phyloP scores from a whole-genome alignment of 257 asterid species.

The Plantago elongata region DNA sequence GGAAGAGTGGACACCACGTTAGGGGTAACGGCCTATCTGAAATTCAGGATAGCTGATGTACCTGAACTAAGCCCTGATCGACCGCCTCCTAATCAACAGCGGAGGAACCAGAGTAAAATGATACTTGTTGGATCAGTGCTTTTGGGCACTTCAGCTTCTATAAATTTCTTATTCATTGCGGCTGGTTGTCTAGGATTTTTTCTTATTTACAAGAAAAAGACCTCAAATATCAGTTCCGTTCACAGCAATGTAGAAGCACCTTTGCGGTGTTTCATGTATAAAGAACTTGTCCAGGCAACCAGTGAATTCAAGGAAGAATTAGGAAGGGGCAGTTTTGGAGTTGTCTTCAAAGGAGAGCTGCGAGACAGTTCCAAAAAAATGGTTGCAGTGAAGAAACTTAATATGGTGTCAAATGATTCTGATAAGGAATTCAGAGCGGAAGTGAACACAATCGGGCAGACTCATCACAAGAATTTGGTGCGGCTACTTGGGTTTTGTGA shows the following conservation, averaged over 20 bases:
- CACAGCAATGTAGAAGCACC: neutral
- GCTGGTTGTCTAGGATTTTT: constrained; percentile 8
- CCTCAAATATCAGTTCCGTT: constrained; percentile 1
- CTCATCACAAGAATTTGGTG: constrained; percentile 57
- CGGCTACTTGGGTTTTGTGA: constrained; percentile 41
- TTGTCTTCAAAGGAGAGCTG: constrained; percentile 42
- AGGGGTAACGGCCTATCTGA: neutral
- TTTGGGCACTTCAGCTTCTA: constrained; percentile 17
- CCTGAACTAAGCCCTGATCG: neutral
- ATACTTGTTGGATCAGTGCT: constrained; percentile 31
- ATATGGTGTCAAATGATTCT: constrained; percentile 26
- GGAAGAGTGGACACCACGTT: constrained; percentile 17
- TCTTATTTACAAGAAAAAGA: constrained; percentile 14
- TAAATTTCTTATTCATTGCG: neutral
- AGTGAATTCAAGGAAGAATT: constrained; percentile 32
- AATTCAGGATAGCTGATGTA: constrained; percentile 12
- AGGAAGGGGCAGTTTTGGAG: constrained; percentile 52
- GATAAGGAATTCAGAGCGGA: constrained; percentile 51
- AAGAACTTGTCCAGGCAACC: constrained; percentile 35
- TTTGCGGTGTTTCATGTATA: constrained; percentile 18
- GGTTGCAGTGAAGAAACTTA: constrained; percentile 45
- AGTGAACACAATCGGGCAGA: constrained; percentile 39
- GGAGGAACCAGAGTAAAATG: constrained; percentile 18
- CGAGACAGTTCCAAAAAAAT: constrained; percentile 9
- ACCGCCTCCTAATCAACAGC: neutral